These are phyloP conservation scores for Nigrospora oryzae DNA, from an alignment of 2,329 filamentous ascomycete genomes.

Conservation along the genomic window DNA sequence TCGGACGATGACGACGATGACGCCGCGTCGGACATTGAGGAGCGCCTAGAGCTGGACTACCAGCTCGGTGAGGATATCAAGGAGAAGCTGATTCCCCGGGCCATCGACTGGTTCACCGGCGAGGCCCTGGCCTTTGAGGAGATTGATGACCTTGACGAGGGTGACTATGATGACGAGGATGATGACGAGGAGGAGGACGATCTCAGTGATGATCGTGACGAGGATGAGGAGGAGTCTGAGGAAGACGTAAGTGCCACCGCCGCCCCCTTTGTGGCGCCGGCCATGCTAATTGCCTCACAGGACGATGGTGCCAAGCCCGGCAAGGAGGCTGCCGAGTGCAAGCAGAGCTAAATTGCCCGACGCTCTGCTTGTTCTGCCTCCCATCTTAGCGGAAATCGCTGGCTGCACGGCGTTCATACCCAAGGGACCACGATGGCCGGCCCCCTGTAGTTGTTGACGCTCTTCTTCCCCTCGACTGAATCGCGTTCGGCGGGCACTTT, in stretches of 20 bases:
- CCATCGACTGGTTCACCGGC: constrained; percentile 98
- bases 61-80: constrained; percentile 99
- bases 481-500: constrained; percentile 6
- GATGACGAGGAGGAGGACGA: constrained; percentile 81
- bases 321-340: constrained; percentile 92
- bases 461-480: neutral
- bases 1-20: constrained; percentile 61
- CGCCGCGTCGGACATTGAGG: constrained; percentile 84
- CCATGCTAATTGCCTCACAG: constrained; percentile 35
- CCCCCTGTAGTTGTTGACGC: neutral
- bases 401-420: too few relatives aligned
- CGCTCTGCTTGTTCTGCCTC: neutral
- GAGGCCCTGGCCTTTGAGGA: constrained; percentile 97
- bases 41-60: constrained; percentile 95
- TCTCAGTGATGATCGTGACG: constrained; percentile 66
- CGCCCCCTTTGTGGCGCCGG: neutral
- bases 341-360: constrained; percentile 65
- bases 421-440: too few relatives aligned
- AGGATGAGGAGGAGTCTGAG: constrained; percentile 75
- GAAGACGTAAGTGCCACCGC: constrained; percentile 54
- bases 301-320: constrained; percentile 85
- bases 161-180: constrained; percentile 81
- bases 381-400: neutral
- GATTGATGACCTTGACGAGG: constrained; percentile 73
- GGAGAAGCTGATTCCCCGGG: constrained; percentile 97